Evolutionary conservation across 225 moss, liverwort and hornwort genomes (phyloP), one percentile per base, ranked within the genome.

Genomic region (Lunularia cruciata): DNA sequence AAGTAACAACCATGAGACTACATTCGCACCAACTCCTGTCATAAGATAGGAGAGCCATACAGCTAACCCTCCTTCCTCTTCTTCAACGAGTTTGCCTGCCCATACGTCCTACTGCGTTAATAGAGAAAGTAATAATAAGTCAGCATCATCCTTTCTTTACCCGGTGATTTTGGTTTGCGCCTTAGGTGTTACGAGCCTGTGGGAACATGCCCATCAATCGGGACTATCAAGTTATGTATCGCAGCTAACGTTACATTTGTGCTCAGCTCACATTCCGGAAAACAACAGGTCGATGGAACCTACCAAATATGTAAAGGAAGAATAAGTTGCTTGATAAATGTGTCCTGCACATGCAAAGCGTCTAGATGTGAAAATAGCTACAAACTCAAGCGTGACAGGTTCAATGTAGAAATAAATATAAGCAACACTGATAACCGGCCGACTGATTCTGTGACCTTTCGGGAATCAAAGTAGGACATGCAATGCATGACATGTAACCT

Each of bases 251-350:
- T n/a, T n/a, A n/a, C n/a, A n/a, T n/a, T n/a, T n/a, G n/a, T n/a
- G n/a, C n/a, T n/a, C n/a, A n/a, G n/a, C n/a, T n/a, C n/a, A n/a
- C n/a, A n/a, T n/a, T n/a, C n/a, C n/a, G n/a, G n/a, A n/a, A n/a
- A n/a, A n/a, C n/a, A n/a, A n/a, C n/a, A n/a, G n/a, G n/a, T n/a
- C n/a, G n/a, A n/a, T n/a, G 57, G 74, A 11, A 69, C 83, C 60
- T 86, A 98, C 96, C 96, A 83, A 98, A 98, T 60, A 98, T 98
- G 78, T 98, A 98, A 74, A 98, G 88, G 85, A 98, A 98, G 82
- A 98, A 98, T n/a, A 98, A 86, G 75, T 98, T 98, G 85, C 96
- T 98, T 72, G 96, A 98, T 64, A 98, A 83, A 70, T 98, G 96
- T 47, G 84, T 85, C 96, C 96, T 98, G 96, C 96, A 90, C 85